Percentiles rank a stretch among this genome's conserved stretches.
Conservation (phyloP, 176 grass and related monocot species). For the Areca catechu region DNA sequence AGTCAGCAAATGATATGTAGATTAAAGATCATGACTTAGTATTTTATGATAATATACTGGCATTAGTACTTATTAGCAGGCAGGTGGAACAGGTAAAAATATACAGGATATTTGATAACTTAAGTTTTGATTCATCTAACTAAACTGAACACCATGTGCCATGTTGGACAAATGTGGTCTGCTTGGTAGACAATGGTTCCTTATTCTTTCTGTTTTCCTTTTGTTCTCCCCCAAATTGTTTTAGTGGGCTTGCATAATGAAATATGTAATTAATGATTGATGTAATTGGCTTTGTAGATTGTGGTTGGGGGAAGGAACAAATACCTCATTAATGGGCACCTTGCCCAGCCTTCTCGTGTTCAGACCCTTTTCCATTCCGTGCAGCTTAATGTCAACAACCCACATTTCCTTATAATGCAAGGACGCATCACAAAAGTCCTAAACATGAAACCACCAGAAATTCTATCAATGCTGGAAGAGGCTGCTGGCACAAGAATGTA, state of each 20-base stretch:
- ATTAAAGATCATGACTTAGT: too few species aligned
- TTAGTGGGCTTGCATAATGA: neutral
- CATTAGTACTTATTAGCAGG: too few species aligned
- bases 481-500: conserved; percentile 98
- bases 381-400: conserved; percentile 97
- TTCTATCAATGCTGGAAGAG: conserved; percentile 98
- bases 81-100: too few species aligned
- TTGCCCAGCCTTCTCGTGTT: conserved; percentile 78
- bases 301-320: conserved; percentile 84
- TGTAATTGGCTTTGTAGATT: conserved; percentile 39
- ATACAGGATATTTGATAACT: too few species aligned
- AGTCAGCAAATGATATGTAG: too few species aligned
- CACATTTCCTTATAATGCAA: conserved; percentile 99
- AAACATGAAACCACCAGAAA: conserved; percentile 93
- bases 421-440: conserved; percentile 95
- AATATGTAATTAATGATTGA: conserved; percentile 1
- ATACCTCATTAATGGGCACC: conserved; percentile 90
- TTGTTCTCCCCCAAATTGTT: neutral
- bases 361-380: conserved; percentile 96
- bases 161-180: too few species aligned
- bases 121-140: too few species aligned
- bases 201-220: too few species aligned
- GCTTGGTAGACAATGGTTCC: too few species aligned
- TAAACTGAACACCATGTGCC: too few species aligned
- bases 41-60: too few species aligned